Conservation (phyloP, 306 rosid species). For the Quercus alba region DNA sequence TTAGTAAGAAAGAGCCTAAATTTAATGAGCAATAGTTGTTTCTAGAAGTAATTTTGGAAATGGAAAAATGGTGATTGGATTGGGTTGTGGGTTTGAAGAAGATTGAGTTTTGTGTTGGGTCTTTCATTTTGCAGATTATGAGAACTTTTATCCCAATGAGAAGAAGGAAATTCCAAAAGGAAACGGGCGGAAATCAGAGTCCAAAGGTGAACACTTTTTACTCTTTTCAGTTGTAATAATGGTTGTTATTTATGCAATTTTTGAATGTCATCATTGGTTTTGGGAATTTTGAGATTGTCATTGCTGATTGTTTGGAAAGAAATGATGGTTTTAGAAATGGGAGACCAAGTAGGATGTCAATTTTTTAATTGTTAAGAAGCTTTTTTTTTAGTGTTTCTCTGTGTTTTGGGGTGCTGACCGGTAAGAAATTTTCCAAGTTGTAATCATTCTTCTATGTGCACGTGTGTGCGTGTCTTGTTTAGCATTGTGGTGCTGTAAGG, state of each 20-base stretch:
- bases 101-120: constrained; percentile 9
- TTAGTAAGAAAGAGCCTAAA: not conserved
- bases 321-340: constrained; percentile 5
- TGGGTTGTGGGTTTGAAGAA: not conserved
- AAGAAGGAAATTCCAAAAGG: constrained; percentile 88
- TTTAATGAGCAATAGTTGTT: not conserved
- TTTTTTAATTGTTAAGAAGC: not conserved
- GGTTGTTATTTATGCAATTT: not conserved
- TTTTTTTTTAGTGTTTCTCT: not conserved
- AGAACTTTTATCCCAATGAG: constrained; percentile 82
- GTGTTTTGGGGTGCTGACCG: not conserved
- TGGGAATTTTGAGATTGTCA: not conserved
- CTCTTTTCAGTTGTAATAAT: not conserved
- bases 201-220: constrained; percentile 57
- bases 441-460: not conserved
- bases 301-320: constrained; percentile 14
- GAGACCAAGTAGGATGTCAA: not conserved
- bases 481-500: not conserved
- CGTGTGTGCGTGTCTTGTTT: not conserved
- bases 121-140: constrained; percentile 54
- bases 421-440: not conserved
- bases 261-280: not conserved
- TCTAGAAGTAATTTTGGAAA: not conserved
- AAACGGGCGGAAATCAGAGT: constrained; percentile 59
- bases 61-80: not conserved